phyloP scores from a whole-genome alignment of 179 eudicot species.

The Silene noctiflora region DNA sequence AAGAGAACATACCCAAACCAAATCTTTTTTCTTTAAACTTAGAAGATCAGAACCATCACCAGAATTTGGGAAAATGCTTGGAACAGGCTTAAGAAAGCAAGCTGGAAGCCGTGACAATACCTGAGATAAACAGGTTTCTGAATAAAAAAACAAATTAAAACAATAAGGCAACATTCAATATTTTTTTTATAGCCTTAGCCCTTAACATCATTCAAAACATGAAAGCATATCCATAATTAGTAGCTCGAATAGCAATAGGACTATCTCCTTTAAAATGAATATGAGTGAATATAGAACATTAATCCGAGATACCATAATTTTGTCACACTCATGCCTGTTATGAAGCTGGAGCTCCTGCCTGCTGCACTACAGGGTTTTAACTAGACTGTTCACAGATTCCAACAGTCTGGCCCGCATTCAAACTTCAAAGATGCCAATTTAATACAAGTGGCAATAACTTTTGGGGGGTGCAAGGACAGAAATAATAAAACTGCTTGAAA shows the following conservation, averaged over 20 bases:
- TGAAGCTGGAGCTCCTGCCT: neutral
- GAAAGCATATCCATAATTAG: neutral
- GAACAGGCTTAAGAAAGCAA: slow-evolving; percentile 89
- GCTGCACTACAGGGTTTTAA: neutral
- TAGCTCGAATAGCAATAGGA: neutral
- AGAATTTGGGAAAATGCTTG: slow-evolving; percentile 62
- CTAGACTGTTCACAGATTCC: neutral
- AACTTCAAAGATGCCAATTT: neutral
- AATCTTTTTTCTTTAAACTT: slow-evolving; percentile 77
- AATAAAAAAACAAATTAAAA: slow-evolving; percentile 17
- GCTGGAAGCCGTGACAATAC: slow-evolving; percentile 79
- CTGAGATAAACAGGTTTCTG: slow-evolving; percentile 41
- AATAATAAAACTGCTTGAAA: neutral
- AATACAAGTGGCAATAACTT: neutral
- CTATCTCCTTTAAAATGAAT: neutral
- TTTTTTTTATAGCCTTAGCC: neutral
- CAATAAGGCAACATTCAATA: slow-evolving; percentile 9
- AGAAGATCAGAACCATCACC: slow-evolving; percentile 73
- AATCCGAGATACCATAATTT: neutral
- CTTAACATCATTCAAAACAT: neutral
- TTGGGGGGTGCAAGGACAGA: neutral
- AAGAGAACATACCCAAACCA: slow-evolving; percentile 68
- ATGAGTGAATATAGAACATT: neutral
- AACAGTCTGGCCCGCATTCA: slow-evolving; percentile 2
- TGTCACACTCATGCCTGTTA: neutral